Conservation (phyloP, 371 early-diverging fungal genomes). For the Apophysomyces sp. region DNA sequence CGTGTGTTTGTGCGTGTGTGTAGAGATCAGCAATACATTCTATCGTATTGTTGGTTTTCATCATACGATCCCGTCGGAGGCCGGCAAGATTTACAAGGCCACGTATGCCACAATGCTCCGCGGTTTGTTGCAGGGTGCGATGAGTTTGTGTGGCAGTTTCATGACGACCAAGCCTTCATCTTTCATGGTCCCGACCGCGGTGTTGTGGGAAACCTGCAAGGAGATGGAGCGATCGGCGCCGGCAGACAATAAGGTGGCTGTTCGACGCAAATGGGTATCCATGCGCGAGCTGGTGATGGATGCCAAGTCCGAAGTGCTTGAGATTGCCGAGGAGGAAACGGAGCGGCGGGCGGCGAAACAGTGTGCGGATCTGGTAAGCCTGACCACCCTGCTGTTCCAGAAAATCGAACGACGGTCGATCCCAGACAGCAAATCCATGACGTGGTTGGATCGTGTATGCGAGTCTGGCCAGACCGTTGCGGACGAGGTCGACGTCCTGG, state of each 20-base stretch:
- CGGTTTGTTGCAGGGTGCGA: slow-evolving; percentile 21
- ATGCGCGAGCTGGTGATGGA: slow-evolving; percentile 25
- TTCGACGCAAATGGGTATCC: slow-evolving; percentile 15
- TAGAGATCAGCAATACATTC: slow-evolving; percentile 38
- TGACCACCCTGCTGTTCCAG: slow-evolving; percentile 30
- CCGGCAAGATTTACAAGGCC: slow-evolving; percentile 22
- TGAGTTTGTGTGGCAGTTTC: slow-evolving; percentile 31
- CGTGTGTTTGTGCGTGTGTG: too few species aligned
- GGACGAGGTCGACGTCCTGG: slow-evolving; percentile 41
- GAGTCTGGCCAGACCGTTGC: slow-evolving; percentile 16
- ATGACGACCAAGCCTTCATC: slow-evolving; percentile 4
- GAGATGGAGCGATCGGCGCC: slow-evolving; percentile 18
- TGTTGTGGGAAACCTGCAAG: slow-evolving; percentile 45
- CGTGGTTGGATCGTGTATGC: slow-evolving; percentile 28
- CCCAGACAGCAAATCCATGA: slow-evolving; percentile 5
- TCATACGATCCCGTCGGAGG: slow-evolving; percentile 26
- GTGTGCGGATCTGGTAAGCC: slow-evolving; percentile 32
- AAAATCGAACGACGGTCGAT: slow-evolving; percentile 42
- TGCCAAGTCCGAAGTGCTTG: slow-evolving; percentile 38
- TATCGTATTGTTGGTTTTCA: slow-evolving; percentile 42
- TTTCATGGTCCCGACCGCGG: slow-evolving; percentile 46
- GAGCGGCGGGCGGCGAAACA: slow-evolving; percentile 27
- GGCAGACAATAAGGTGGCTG: slow-evolving; percentile 35
- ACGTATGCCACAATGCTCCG: slow-evolving; percentile 19
- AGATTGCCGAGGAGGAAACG: slow-evolving; percentile 33